Conservation (phyloP, 2,329 filamentous ascomycete genomes). For the Paracorniculantispora psalliotae region DNA sequence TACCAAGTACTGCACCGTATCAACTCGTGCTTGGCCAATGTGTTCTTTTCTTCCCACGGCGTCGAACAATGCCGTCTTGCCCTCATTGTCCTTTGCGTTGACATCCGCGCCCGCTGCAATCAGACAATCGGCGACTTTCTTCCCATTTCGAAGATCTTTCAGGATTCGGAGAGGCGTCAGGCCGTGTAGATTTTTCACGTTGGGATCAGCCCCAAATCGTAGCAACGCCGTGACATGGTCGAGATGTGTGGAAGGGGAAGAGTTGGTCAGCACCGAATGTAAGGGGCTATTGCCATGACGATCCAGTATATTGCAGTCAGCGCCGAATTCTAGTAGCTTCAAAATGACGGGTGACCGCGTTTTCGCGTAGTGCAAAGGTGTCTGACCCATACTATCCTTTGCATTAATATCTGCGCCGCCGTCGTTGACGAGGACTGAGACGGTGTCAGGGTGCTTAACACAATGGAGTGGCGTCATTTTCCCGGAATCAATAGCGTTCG, state of each 20-base stretch:
- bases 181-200: background rate
- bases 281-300: background rate
- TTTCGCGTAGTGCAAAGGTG: background rate
- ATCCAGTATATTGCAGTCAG: background rate
- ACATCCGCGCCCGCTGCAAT: constrained; percentile 4
- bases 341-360: background rate
- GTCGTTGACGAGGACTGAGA: background rate
- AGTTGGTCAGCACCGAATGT: background rate
- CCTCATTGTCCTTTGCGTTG: background rate
- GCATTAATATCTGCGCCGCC: background rate
- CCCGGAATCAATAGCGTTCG: background rate
- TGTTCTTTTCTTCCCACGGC: background rate
- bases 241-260: background rate
- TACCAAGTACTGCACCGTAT: background rate
- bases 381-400: background rate
- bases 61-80: background rate
- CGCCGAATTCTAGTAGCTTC: background rate
- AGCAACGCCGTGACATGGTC: background rate
- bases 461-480: background rate
- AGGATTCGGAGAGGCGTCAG: background rate
- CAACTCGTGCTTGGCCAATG: background rate
- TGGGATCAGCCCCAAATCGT: constrained; percentile 1
- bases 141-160: background rate
- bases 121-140: background rate
- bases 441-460: background rate